Evolutionary conservation across 352 stramenopile species (phyloP).

Genomic region (Phytophthora citrophthora): DNA sequence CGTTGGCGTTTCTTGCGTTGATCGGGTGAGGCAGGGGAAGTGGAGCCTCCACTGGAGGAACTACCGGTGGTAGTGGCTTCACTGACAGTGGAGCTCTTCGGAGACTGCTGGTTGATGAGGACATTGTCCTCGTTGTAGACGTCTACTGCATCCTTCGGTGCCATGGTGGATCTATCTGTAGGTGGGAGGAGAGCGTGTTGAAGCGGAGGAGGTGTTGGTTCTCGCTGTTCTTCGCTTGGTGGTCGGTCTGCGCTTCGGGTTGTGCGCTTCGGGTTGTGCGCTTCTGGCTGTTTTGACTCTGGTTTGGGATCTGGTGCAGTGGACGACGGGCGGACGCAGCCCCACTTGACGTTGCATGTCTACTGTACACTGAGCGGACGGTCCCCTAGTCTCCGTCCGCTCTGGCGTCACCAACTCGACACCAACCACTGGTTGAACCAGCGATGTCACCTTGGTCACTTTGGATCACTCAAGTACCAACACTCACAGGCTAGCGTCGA

Average conservation of each 20-base stretch:
- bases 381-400: slow-evolving; percentile 18
- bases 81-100: slow-evolving; percentile 10
- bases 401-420: slow-evolving; percentile 12
- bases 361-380: slow-evolving; percentile 5
- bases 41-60: too few species aligned
- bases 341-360: slow-evolving; percentile 5
- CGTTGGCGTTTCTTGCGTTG: slow-evolving; percentile 22
- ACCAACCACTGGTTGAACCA: slow-evolving; percentile 3
- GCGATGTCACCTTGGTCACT: too few species aligned
- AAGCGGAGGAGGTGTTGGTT: slow-evolving; percentile 2
- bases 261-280: slow-evolving; percentile 20
- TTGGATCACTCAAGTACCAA: too few species aligned
- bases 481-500: too few species aligned
- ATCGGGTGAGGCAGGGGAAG: slow-evolving; percentile 9
- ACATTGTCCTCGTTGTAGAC: slow-evolving; percentile 8
- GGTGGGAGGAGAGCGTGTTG: background rate
- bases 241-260: slow-evolving; percentile 19
- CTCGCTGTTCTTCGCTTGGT: slow-evolving; percentile 9
- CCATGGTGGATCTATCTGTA: slow-evolving; percentile 32
- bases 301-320: slow-evolving; percentile 34
- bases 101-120: slow-evolving; percentile 12
- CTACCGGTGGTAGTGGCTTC: background rate
- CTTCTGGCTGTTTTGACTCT: slow-evolving; percentile 36
- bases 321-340: slow-evolving; percentile 20
- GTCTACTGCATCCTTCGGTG: slow-evolving; percentile 49